Evolutionary conservation across 2,329 filamentous ascomycete genomes (phyloP), one percentile per base, ranked within the genome.

Genomic region (Epichloe scottii): DNA sequence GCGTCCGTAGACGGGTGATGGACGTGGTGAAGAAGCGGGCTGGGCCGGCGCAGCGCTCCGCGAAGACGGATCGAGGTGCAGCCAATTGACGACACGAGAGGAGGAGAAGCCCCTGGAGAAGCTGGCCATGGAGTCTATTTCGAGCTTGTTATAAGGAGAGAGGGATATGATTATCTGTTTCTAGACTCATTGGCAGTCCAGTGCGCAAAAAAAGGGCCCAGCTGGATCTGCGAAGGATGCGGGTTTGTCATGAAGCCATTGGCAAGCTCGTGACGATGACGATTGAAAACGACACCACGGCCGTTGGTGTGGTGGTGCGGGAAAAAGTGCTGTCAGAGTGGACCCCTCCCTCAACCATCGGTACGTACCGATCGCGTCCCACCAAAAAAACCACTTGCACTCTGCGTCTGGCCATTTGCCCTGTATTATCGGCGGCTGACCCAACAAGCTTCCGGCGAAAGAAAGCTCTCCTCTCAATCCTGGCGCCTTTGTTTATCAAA

Each of bases 1-100:
- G 51, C 41, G 58, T 55, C 19, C 56, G 57, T 8, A 55, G 55
- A n/a, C 56, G 46, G 40, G 59, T 49, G 26, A 56, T 43, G 3
- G 66, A 63, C 8, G 64, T 59, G 34, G 60, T 59, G 50, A 67
- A 62, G 59, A 62, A 56, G 49, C 62, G 64, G 37, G 55, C 58
- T 35, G 55, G 48, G 30, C 37, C 34, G 43, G 51, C 55, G 57
- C 46, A 56, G 44, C 40, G 57, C 50, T 38, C 57, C 41, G 54
- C 56, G 55, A 59, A 53, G 54, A 58, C 26, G 46, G 50, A 34
- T 55, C 51, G 56, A 23, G 51, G 46, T 14, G 56, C 54, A 47
- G 59, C 45, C 51, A 59, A 52, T 49, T 59, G 60, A 43, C 60
- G 51, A 49, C 60, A 58, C 34, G 62, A 55, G 46, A 63, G 57